Conservation (phyloP, 805 yeast species). For the Kodamaea sagamina region DNA sequence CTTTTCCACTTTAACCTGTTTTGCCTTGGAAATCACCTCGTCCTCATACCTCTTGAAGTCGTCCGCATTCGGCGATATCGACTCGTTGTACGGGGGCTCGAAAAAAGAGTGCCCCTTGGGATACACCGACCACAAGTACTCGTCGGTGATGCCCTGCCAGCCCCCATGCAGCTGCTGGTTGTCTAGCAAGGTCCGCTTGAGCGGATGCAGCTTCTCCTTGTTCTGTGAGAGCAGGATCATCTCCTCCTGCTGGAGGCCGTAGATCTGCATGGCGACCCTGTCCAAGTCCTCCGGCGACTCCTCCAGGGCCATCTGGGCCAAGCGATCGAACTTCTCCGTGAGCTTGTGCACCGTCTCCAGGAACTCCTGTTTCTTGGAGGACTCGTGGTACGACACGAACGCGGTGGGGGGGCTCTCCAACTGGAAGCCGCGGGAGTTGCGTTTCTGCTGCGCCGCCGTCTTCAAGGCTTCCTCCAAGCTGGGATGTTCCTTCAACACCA, state of each 20-base stretch:
- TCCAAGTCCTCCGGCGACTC: slow-evolving; percentile 7
- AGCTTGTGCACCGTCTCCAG: slow-evolving; percentile 10
- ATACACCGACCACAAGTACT: slow-evolving; percentile 40
- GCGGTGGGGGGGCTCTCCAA: slow-evolving; percentile 10
- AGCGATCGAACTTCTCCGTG: slow-evolving; percentile 9
- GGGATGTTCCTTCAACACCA: slow-evolving; percentile 10
- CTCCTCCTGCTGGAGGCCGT: slow-evolving; percentile 11
- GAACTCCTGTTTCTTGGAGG: slow-evolving; percentile 7
- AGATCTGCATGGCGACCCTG: slow-evolving; percentile 9
- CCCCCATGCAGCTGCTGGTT: slow-evolving; percentile 39
- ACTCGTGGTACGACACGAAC: slow-evolving; percentile 1
- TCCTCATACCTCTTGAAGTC: slow-evolving; percentile 42
- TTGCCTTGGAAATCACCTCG: slow-evolving; percentile 24
- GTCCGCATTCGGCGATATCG: slow-evolving; percentile 18
- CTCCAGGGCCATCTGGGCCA: slow-evolving; percentile 8
- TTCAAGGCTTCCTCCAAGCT: slow-evolving; percentile 8
- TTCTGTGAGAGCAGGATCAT: slow-evolving; percentile 6
- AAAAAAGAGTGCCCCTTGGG: slow-evolving; percentile 39
- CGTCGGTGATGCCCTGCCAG: slow-evolving; percentile 39
- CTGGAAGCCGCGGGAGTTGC: slow-evolving; percentile 10
- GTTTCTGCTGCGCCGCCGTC: slow-evolving; percentile 9
- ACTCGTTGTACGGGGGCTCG: slow-evolving; percentile 35
- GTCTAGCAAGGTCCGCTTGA: slow-evolving; percentile 41
- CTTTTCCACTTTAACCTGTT: slow-evolving; percentile 21
- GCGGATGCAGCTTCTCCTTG: slow-evolving; percentile 26